Evolutionary conservation across 1,284 basidiomycete genomes (phyloP).

Genomic region (Volvariella volvacea): DNA sequence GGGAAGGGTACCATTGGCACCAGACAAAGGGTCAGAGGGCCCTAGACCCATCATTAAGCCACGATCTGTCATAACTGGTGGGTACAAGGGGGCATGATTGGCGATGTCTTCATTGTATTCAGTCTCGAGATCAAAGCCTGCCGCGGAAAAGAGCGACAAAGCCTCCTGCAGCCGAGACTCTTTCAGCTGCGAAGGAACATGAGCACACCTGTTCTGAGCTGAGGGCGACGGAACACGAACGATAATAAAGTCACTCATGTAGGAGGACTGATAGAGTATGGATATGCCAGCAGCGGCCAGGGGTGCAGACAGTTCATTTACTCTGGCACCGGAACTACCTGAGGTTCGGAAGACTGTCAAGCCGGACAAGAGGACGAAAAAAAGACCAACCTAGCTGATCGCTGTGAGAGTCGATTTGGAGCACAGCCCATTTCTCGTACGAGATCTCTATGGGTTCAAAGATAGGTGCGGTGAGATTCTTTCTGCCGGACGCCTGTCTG

Average conservation of each 20-base stretch:
- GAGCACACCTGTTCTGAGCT: slow-evolving; percentile 3
- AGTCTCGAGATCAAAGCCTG: slow-evolving; percentile 67
- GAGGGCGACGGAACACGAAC: slow-evolving; percentile 26
- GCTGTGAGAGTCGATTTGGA: slow-evolving; percentile 71
- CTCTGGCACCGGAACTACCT: slow-evolving; percentile 69
- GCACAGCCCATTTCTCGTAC: slow-evolving; percentile 65
- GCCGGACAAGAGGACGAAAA: slow-evolving; percentile 5
- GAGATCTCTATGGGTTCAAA: slow-evolving; percentile 60
- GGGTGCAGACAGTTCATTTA: slow-evolving; percentile 73
- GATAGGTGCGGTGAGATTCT: slow-evolving; percentile 12
- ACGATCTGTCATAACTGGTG: too few species aligned
- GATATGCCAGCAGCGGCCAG: slow-evolving; percentile 76
- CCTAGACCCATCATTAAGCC: too few species aligned
- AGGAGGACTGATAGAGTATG: slow-evolving; percentile 81
- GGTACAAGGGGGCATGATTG: too few species aligned
- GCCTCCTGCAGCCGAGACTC: slow-evolving; percentile 56
- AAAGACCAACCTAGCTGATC: slow-evolving; percentile 48
- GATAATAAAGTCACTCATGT: slow-evolving; percentile 81
- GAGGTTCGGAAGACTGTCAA: slow-evolving; percentile 3
- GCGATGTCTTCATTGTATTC: too few species aligned
- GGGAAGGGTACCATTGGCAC: too few species aligned
- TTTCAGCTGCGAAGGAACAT: slow-evolving; percentile 45
- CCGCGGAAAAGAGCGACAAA: slow-evolving; percentile 48
- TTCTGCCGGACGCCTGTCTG: slow-evolving; percentile 28
- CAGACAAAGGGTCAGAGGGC: neutral